These are phyloP conservation scores for Amoeboaphelidium protococcarum DNA, from an alignment of 371 early-diverging fungal species.

Conservation along the genomic window DNA sequence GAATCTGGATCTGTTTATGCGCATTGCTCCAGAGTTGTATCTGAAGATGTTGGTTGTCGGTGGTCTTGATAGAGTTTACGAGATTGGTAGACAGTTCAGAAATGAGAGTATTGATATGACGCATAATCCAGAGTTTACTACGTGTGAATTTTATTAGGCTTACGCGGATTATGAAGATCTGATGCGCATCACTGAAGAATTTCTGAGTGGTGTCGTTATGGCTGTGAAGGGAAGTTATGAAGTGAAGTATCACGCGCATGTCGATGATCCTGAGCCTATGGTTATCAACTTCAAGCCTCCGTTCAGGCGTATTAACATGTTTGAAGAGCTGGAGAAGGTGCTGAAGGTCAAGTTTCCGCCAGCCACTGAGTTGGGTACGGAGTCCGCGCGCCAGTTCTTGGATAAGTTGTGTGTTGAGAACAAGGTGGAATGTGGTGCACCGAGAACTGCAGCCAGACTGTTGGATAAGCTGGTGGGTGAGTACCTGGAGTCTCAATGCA, in stretches of 20 bases:
- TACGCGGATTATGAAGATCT: conserved; percentile 95
- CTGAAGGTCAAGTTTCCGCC: conserved; percentile 73
- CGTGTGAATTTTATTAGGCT: conserved; percentile 98
- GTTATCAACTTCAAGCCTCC: conserved; percentile 89
- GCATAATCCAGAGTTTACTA: conserved; percentile 99
- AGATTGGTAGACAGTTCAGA: conserved; percentile 98
- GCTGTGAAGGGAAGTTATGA: conserved; percentile 58
- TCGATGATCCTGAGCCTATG: conserved; percentile 38
- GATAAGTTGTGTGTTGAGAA: conserved; percentile 71
- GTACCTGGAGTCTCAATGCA: conserved; percentile 81
- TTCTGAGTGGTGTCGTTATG: conserved; percentile 80
- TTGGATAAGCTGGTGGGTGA: conserved; percentile 98
- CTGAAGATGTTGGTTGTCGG: conserved; percentile 97
- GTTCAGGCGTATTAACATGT: conserved; percentile 85
- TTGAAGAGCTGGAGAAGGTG: conserved; percentile 68
- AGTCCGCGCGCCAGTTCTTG: conserved; percentile 61
- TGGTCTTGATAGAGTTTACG: conserved; percentile 97
- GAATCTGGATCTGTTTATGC: conserved; percentile 93
- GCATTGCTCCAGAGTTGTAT: conserved; percentile 96
- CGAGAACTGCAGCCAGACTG: conserved; percentile 81
- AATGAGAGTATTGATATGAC: conserved; percentile 99
- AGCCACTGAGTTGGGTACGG: conserved; percentile 48
- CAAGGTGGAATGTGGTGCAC: conserved; percentile 73
- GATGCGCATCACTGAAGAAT: conserved; percentile 80
- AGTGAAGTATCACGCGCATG: conserved; percentile 73